phyloP scores from a whole-genome alignment of 768 basidiomycete genomes.

The Psilocybe azurescens region DNA sequence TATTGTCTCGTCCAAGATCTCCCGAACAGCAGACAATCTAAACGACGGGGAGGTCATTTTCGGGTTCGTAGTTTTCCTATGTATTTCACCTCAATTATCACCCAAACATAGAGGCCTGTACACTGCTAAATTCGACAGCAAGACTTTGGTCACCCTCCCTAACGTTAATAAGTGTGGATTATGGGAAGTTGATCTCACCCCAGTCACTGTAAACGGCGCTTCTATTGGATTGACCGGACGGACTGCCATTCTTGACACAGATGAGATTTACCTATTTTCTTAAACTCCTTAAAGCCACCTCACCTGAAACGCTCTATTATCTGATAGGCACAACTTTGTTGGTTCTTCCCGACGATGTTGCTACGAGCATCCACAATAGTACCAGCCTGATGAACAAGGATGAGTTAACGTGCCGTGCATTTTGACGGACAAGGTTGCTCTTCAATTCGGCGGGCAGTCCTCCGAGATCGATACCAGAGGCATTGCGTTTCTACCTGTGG shows the following conservation, averaged over 20 bases:
- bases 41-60: slow-evolving; percentile 86
- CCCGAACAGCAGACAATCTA: slow-evolving; percentile 68
- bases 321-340: slow-evolving; percentile 48
- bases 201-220: slow-evolving; percentile 61
- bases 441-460: slow-evolving; percentile 50
- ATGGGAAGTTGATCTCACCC: slow-evolving; percentile 77
- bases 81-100: neutral
- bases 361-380: slow-evolving; percentile 43
- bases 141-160: slow-evolving; percentile 60
- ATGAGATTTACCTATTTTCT: slow-evolving; percentile 14
- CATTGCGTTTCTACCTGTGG: slow-evolving; percentile 57
- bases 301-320: slow-evolving; percentile 21
- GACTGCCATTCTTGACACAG: slow-evolving; percentile 75
- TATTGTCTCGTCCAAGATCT: slow-evolving; percentile 82
- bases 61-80: slow-evolving; percentile 30
- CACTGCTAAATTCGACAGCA: slow-evolving; percentile 64
- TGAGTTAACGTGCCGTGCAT: slow-evolving; percentile 56
- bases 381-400: slow-evolving; percentile 51
- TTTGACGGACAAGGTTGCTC: slow-evolving; percentile 44
- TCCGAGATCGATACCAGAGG: slow-evolving; percentile 71
- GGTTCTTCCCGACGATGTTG: slow-evolving; percentile 46
- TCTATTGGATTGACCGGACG: slow-evolving; percentile 58
- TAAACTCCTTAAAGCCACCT: neutral
- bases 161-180: slow-evolving; percentile 76
- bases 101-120: slow-evolving; percentile 59